Percentiles rank a stretch among this genome's conserved stretches.
Evolutionary conservation across 2,329 filamentous ascomycete species (phyloP).

Genomic region (Leptographium radiaticola): DNA sequence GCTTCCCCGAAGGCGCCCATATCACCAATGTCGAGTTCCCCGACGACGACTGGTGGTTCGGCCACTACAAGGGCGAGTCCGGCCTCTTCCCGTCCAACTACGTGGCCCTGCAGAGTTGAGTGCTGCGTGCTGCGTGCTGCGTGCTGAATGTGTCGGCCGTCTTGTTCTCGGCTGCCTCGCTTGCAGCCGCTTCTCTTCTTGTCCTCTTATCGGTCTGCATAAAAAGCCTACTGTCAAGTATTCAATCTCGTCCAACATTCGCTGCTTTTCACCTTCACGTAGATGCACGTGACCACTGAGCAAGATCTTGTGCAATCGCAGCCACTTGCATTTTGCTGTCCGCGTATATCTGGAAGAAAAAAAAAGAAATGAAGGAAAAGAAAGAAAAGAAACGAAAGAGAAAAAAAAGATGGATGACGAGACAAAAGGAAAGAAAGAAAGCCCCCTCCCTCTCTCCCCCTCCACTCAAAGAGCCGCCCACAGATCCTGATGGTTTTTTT

Average conservation of each 20-base stretch:
- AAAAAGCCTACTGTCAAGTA: slow-evolving; percentile 1
- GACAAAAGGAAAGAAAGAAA: not conserved
- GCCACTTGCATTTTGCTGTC: not conserved
- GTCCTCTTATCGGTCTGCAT: not conserved
- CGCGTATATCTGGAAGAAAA: not conserved
- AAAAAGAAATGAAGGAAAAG: not conserved
- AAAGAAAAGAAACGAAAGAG: not conserved
- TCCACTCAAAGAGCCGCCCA: not conserved
- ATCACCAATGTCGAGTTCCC: slow-evolving; percentile 84
- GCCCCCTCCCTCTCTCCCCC: no score
- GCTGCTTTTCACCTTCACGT: no score
- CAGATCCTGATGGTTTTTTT: not conserved
- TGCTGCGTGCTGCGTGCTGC: no score
- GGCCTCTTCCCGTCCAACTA: slow-evolving; percentile 78
- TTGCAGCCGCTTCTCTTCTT: not conserved
- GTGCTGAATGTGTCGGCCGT: no score
- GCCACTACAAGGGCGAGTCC: slow-evolving; percentile 62
- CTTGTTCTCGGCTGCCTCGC: not conserved
- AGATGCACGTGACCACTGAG: no score
- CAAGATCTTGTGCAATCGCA: not conserved
- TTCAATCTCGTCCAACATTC: no score
- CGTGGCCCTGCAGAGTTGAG: slow-evolving; percentile 38
- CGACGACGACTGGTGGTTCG: slow-evolving; percentile 98
- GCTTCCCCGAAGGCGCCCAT: slow-evolving; percentile 79
- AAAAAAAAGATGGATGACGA: not conserved